These are phyloP conservation scores for Aureobasidium sp. DNA, from an alignment of 2,329 filamentous ascomycete species.

Conservation along the genomic window DNA sequence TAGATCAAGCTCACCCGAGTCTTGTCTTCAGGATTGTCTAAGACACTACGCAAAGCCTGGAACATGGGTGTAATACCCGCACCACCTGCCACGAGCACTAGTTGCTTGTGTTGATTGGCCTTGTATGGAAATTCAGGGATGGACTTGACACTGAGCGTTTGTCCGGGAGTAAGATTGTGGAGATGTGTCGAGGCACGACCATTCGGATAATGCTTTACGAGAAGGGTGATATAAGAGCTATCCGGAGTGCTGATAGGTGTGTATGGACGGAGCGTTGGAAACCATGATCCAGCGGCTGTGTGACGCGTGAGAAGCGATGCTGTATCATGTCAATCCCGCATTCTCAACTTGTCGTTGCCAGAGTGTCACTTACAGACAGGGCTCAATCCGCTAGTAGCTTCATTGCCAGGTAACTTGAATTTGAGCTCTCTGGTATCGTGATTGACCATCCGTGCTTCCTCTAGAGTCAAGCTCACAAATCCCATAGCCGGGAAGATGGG, in stretches of 20 bases:
- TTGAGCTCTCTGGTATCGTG: constrained; percentile 66
- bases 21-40: constrained; percentile 66
- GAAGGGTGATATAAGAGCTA: constrained; percentile 66
- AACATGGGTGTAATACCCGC: constrained; percentile 78
- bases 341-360: too few species aligned
- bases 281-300: constrained; percentile 61
- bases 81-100: constrained; percentile 76
- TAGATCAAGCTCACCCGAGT: constrained; percentile 72
- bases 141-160: constrained; percentile 64
- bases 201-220: constrained; percentile 74
- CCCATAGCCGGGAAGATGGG: constrained; percentile 26
- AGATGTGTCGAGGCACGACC: constrained; percentile 72
- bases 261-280: constrained; percentile 71
- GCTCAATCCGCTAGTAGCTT: constrained; percentile 53
- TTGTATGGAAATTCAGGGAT: constrained; percentile 57
- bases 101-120: constrained; percentile 46
- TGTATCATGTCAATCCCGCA: constrained; percentile 26
- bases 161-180: constrained; percentile 70
- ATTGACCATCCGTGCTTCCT: constrained; percentile 60
- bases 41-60: constrained; percentile 67
- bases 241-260: constrained; percentile 69
- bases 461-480: constrained; percentile 55
- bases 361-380: constrained; percentile 13
- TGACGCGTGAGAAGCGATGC: constrained; percentile 68
- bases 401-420: constrained; percentile 59